Base-by-base conservation (phyloP, 2,329 filamentous ascomycete genomes). In the Fusarium scirpi region DNA sequence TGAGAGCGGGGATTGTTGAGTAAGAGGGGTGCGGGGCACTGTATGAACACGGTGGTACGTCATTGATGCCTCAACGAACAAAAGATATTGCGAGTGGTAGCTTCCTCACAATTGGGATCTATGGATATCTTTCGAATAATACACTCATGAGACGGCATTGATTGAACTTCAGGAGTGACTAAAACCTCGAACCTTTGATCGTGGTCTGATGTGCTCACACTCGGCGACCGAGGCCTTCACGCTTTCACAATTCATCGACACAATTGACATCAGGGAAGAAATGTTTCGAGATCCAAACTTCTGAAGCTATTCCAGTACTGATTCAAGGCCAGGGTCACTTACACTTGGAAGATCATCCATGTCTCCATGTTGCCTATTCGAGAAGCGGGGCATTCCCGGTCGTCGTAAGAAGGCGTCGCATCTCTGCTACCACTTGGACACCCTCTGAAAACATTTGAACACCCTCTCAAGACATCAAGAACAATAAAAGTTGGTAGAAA, bases 341-440 rank as follows among this genome's bases (percentile, higher is more conserved):
- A 10, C 22, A 44, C 6, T 16, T 8, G 41, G 22, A 11, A 3
- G 41, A 18, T 16, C 22, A 24, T 32, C 27, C 29, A 18, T 27
- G 44, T 40, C 44, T 18, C 34, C 25, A 18, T 13, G 25, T 61
- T 65, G 18, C 44, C 29, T 34, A 15, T 66, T 55, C 9, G 11
- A 25, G 54, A 66, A 54, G 63, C 63, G 63, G 63, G 62, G 63
- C 34, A 60, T 24, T 65, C n/a, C n/a, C n/a, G n/a, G n/a, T n/a
- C 24, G 61, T 66, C 34, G 40, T 66, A 49, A 62, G 63, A 66
- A 66, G 63, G 63, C 63, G 63, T 60, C 61, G 24, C 38, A 49
- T 61, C 29, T 25, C 47, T 11, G 5, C 24, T 41, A 6, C 30
- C 6, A 29, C 20, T 3, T 8, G 10, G 20, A 29, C 62, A 49